phyloP scores from a whole-genome alignment of 805 yeast species.

The Kuraishia borneana region DNA sequence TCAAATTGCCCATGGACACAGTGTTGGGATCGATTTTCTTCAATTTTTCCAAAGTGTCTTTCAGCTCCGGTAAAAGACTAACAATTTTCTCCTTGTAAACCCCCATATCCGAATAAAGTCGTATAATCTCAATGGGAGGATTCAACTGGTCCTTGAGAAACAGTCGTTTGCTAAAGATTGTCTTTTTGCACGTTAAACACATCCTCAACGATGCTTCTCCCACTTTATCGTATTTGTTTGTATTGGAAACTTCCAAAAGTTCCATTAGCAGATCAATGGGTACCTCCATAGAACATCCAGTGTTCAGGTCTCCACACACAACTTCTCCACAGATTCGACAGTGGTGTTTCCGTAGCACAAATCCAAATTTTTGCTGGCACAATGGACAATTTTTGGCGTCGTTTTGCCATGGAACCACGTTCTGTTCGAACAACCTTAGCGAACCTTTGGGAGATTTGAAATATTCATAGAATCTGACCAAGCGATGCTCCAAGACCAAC shows the following conservation, averaged over 20 bases:
- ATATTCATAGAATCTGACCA: slow-evolving; percentile 28
- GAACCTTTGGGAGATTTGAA: slow-evolving; percentile 4
- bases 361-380: slow-evolving; percentile 47
- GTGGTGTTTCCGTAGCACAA: slow-evolving; percentile 67
- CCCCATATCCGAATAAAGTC: slow-evolving; percentile 20
- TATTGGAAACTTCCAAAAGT: slow-evolving; percentile 18
- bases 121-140: slow-evolving; percentile 24
- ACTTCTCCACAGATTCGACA: slow-evolving; percentile 81
- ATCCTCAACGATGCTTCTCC: slow-evolving; percentile 33
- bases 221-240: slow-evolving; percentile 5
- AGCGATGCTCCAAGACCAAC: slow-evolving; percentile 51
- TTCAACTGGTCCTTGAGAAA: slow-evolving; percentile 26
- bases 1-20: slow-evolving; percentile 2
- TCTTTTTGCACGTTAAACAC: slow-evolving; percentile 60
- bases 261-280: slow-evolving; percentile 33
- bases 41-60: slow-evolving; percentile 2
- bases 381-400: slow-evolving; percentile 43
- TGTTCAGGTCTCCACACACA: slow-evolving; percentile 58
- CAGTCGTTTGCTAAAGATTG: slow-evolving; percentile 45
- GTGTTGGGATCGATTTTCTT: background rate
- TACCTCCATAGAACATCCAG: slow-evolving; percentile 66
- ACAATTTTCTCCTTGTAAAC: slow-evolving; percentile 11
- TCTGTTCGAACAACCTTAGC: slow-evolving; percentile 27
- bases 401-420: slow-evolving; percentile 53
- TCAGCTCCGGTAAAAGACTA: slow-evolving; percentile 8